Conservation (phyloP, 2,329 filamentous ascomycete species). For the Trichophyton schoenleinii region DNA sequence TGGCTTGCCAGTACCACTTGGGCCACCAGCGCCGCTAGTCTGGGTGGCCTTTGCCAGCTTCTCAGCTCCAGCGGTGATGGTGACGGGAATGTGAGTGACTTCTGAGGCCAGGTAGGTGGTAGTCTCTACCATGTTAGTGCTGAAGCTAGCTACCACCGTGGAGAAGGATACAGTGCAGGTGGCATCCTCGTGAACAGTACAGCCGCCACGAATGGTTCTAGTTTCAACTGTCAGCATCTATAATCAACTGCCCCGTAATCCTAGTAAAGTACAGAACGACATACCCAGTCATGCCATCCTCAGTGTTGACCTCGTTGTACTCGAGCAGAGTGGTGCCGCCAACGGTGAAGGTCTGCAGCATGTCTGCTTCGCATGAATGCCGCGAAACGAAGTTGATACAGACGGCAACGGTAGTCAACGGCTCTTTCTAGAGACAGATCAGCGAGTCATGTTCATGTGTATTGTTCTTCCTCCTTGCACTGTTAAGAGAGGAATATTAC, state of each 20-base stretch:
- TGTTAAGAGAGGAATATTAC: background rate
- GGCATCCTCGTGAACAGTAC: background rate
- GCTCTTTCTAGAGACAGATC: background rate
- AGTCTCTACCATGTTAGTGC: background rate
- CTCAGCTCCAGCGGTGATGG: slow-evolving; percentile 9
- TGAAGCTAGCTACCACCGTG: background rate
- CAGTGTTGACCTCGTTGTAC: background rate
- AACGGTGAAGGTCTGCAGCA: background rate
- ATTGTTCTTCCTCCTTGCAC: background rate
- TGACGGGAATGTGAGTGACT: slow-evolving; percentile 1
- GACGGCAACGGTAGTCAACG: background rate
- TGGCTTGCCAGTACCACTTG: background rate
- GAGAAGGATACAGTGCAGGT: background rate
- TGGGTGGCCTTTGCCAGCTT: background rate
- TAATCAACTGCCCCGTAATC: background rate
- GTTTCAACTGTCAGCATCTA: background rate
- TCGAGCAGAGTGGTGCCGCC: background rate
- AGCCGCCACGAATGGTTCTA: background rate
- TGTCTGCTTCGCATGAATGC: background rate
- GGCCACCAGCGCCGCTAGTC: background rate
- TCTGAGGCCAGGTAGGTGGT: background rate
- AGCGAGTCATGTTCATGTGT: background rate
- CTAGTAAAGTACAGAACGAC: background rate
- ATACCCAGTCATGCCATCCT: background rate
- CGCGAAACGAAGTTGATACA: background rate